Percentiles rank a stretch among this genome's conserved stretches.
phyloP scores from a whole-genome alignment of 768 basidiomycete genomes.

The Pleurotus tuoliensis region DNA sequence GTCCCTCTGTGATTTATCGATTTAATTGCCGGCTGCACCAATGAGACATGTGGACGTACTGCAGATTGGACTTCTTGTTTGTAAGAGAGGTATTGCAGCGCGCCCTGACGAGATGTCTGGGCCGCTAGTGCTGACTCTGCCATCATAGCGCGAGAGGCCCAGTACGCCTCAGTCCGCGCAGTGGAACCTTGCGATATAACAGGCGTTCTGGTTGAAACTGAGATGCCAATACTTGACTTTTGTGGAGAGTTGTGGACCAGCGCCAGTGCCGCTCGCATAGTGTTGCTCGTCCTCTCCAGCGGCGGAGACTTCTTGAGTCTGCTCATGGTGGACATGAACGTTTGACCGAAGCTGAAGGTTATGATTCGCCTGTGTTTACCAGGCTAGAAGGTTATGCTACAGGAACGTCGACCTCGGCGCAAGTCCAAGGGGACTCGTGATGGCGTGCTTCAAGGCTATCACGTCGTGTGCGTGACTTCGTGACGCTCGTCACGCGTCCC shows the following conservation, averaged over 20 bases:
- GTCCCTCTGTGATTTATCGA: slow-evolving; percentile 33
- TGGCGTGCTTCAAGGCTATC: no score
- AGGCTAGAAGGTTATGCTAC: no score
- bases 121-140: slow-evolving; percentile 60
- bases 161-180: slow-evolving; percentile 48
- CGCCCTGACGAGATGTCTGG: slow-evolving; percentile 42
- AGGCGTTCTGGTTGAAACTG: background rate
- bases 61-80: slow-evolving; percentile 42
- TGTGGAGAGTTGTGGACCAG: background rate
- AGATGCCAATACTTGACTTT: background rate
- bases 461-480: no score
- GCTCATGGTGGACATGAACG: background rate
- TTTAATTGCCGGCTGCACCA: background rate
- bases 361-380: no score
- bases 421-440: no score
- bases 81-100: slow-evolving; percentile 38
- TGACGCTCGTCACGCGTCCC: no score
- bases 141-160: slow-evolving; percentile 62
- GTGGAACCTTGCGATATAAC: background rate
- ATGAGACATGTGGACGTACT: slow-evolving; percentile 29
- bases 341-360: no score
- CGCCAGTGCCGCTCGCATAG: background rate
- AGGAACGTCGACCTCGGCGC: no score
- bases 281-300: background rate
- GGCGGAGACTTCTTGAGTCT: background rate